Base-by-base conservation (phyloP, 2,329 filamentous ascomycete genomes). In the Coniella lustricola region DNA sequence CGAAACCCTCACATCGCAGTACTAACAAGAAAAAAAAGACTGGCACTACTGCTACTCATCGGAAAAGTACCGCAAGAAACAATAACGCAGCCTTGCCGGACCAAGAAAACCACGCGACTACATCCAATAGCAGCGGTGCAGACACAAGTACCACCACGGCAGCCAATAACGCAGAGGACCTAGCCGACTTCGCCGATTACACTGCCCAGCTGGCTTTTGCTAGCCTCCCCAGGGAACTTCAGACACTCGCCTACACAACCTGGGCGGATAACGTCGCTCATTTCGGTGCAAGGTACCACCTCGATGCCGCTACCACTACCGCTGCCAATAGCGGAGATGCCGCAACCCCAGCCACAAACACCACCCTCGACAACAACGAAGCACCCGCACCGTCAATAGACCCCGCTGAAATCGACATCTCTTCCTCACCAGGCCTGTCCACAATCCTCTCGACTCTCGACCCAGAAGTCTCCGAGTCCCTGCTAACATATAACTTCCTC, bases 161-260 rank as follows among this genome's bases (percentile, higher is more conserved):
- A 29, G 25, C 25, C 25, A 29, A 5, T 29, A 29, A 5, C 5
- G 78, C 77, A 4, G 83, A 85, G 56, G 87, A 90, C 47, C 67
- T 93, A 18, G 78, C 80, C 21, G 89, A 94, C 1, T 94, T 94
- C 65, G 81, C 87, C 46, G 82, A 90, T 70, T 93, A 90, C 64
- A 75, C 93, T 25, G 81, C 87, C 20, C 66, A 70, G 41, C 77
- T 86, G 60, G 79, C 84, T 46, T 94, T 91, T 64, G 66, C 73
- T 4, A 71, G 67, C 32, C 74, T 94, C 1, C 86, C 87, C 0
- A 18, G 60, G 0, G 70, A 76, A 16, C 70, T 93, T 0, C 76
- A 79, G 55, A 72, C 69, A 2, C 67, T 91, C 2, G 76, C 80
- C 21, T 79, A 88, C 64, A 65, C 77, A 38, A 64, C 66, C 38